Evolutionary conservation across 1,284 basidiomycete species (phyloP).

Genomic region (Neolentinus lepideus): DNA sequence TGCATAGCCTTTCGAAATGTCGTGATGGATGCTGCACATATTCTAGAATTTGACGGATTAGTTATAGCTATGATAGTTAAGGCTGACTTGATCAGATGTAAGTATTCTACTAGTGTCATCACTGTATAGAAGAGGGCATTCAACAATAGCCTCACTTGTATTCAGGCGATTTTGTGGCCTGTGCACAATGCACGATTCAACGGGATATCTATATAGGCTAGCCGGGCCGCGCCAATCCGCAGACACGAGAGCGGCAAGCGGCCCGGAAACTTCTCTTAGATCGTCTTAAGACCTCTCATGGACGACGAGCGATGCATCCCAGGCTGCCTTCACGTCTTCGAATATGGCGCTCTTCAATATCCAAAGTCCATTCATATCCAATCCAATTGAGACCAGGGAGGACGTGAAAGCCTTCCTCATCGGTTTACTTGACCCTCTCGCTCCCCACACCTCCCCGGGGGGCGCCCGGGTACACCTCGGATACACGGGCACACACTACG

Average conservation of each 20-base stretch:
- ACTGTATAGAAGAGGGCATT: no score
- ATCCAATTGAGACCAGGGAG: conserved; percentile 50
- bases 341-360: conserved; percentile 5
- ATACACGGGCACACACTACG: conserved; percentile 70
- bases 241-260: neutral
- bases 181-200: no score
- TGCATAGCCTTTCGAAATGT: no score
- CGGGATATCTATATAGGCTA: no score
- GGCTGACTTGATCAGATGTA: no score
- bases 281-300: neutral
- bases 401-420: conserved; percentile 52
- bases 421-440: conserved; percentile 60
- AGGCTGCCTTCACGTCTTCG: neutral
- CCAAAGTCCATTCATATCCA: conserved; percentile 40
- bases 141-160: no score
- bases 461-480: conserved; percentile 67
- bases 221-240: no score
- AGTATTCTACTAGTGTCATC: no score
- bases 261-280: neutral
- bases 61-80: no score
- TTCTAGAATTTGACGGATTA: no score
- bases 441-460: conserved; percentile 61
- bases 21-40: no score
- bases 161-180: no score
- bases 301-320: neutral